Conservation (phyloP, 257 asterid genomes). For the Ajuga chamaepitys region DNA sequence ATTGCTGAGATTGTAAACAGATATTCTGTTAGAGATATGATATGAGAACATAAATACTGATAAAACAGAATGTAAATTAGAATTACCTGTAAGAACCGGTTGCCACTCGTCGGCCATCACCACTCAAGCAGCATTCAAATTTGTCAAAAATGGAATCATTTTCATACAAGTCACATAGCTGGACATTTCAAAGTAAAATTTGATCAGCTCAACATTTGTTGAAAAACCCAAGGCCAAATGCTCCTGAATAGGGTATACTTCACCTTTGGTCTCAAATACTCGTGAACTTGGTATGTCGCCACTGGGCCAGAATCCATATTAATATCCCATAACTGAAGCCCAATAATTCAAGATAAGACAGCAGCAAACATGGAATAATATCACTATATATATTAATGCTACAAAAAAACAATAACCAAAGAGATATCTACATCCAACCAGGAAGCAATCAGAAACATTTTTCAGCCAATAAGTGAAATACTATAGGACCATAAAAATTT, state of each 20-base stretch:
- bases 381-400: neutral
- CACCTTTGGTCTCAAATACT: conserved; percentile 95
- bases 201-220: conserved; percentile 24
- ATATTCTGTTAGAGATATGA: neutral
- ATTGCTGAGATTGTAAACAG: conserved; percentile 42
- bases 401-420: neutral
- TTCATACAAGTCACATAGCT: conserved; percentile 91
- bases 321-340: conserved; percentile 91
- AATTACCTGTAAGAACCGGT: conserved; percentile 97
- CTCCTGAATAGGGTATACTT: neutral
- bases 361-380: neutral
- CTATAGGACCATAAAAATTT: neutral
- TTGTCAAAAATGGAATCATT: conserved; percentile 96
- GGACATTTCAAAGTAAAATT: conserved; percentile 19
- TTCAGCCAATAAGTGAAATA: neutral
- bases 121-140: conserved; percentile 97
- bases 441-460: neutral
- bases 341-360: conserved; percentile 7
- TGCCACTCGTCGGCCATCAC: conserved; percentile 87
- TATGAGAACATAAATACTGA: neutral
- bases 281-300: conserved; percentile 94
- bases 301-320: conserved; percentile 99
- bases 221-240: neutral
- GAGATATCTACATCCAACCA: neutral
- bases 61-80: neutral